These are phyloP conservation scores for Populus hybrid DNA, from an alignment of 441 rosid genomes.

Conservation along the genomic window DNA sequence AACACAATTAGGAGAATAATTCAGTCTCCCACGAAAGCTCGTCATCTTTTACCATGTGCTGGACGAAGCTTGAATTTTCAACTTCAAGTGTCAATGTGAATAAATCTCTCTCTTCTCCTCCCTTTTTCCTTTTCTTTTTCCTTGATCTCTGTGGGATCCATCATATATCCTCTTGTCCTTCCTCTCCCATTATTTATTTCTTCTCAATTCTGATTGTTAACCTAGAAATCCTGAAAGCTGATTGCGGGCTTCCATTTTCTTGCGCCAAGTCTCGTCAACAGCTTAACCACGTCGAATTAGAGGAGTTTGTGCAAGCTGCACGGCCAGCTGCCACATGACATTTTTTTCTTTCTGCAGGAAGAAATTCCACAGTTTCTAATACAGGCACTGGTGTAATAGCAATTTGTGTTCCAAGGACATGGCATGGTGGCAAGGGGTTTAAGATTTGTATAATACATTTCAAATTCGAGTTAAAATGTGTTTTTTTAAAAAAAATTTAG, in stretches of 20 bases:
- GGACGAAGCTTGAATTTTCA: background rate
- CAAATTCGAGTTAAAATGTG: no score
- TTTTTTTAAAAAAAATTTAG: no score
- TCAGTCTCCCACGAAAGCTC: background rate
- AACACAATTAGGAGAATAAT: slow-evolving; percentile 7
- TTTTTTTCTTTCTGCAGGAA: no score
- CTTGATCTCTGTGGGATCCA: background rate
- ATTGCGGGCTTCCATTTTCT: background rate
- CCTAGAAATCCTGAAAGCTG: background rate
- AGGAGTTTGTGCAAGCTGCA: no score
- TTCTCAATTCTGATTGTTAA: background rate
- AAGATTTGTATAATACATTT: no score
- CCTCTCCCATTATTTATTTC: background rate
- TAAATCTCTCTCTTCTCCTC: background rate
- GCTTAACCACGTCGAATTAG: no score
- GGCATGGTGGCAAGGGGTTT: no score
- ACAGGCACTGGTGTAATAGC: no score
- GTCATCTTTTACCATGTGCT: background rate
- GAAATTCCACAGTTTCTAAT: no score
- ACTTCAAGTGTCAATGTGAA: background rate
- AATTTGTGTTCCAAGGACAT: no score
- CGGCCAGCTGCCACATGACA: no score
- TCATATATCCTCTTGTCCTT: background rate
- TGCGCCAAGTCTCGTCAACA: no score
- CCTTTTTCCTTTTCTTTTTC: background rate